These are phyloP conservation scores for Beauveria sp. DNA, from an alignment of 2,329 filamentous ascomycete genomes.

Conservation along the genomic window DNA sequence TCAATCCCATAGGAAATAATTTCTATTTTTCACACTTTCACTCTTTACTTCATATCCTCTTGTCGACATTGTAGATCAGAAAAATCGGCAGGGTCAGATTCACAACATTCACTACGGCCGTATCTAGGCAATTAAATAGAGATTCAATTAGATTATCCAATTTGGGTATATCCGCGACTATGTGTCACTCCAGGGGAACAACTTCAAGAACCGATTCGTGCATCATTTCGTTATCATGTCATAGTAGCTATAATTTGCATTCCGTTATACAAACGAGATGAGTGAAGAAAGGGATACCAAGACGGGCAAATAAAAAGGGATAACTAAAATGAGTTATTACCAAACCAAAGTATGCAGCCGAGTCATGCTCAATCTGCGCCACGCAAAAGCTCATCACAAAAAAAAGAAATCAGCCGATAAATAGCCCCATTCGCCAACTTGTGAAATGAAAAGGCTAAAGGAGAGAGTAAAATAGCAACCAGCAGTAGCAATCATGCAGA, in stretches of 20 bases:
- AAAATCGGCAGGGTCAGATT: background rate
- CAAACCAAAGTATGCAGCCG: background rate
- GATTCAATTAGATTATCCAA: constrained; percentile 3
- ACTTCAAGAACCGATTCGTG: background rate
- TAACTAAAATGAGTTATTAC: background rate
- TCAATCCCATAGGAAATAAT: background rate
- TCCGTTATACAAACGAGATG: background rate
- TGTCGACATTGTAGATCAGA: background rate
- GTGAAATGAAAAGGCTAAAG: background rate
- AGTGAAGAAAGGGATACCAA: background rate
- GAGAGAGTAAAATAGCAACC: background rate
- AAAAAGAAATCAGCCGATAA: background rate
- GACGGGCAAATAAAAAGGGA: background rate
- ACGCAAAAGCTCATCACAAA: background rate
- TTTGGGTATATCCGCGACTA: constrained; percentile 4
- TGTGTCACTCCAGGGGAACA: background rate
- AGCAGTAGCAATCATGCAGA: background rate
- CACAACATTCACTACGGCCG: background rate
- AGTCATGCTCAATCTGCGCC: background rate
- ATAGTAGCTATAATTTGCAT: background rate
- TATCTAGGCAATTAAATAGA: background rate
- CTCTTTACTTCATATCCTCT: background rate
- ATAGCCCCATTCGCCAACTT: background rate
- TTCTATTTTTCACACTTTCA: background rate
- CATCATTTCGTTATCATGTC: background rate